Conservation (phyloP, 331 rosid genomes). For the Cydonia oblonga region DNA sequence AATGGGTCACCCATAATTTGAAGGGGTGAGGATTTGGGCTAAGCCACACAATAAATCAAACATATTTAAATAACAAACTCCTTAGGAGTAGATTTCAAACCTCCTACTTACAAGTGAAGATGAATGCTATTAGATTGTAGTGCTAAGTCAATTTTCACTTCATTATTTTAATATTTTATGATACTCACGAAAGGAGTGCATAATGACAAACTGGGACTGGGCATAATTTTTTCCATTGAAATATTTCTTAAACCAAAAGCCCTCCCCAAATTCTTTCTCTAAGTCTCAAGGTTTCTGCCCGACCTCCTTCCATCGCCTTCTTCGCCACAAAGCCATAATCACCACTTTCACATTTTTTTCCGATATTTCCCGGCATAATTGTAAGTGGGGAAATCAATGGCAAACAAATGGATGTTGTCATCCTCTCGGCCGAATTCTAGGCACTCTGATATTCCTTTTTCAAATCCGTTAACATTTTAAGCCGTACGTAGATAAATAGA, state of each 20-base stretch:
- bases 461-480: neutral
- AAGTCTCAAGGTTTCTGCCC: neutral
- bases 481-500: neutral
- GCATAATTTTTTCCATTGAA: neutral
- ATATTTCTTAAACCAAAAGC: too few species aligned
- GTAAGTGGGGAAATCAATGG: neutral
- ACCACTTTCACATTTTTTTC: neutral
- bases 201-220: neutral
- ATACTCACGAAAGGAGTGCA: neutral
- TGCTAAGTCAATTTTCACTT: too few species aligned
- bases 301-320: neutral
- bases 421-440: neutral
- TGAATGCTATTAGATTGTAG: too few species aligned
- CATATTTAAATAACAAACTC: too few species aligned
- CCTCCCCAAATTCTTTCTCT: neutral
- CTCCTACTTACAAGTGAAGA: too few species aligned
- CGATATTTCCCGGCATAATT: neutral
- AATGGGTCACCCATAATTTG: too few species aligned
- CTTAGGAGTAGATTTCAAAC: too few species aligned
- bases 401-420: neutral
- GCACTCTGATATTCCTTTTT: neutral
- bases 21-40: too few species aligned
- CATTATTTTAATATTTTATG: too few species aligned
- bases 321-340: neutral
- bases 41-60: too few species aligned